A percentile compares a stretch with the other conserved stretches of the same genome.
phyloP scores from a whole-genome alignment of 352 stramenopile genomes.

The Pythium graminicola region DNA sequence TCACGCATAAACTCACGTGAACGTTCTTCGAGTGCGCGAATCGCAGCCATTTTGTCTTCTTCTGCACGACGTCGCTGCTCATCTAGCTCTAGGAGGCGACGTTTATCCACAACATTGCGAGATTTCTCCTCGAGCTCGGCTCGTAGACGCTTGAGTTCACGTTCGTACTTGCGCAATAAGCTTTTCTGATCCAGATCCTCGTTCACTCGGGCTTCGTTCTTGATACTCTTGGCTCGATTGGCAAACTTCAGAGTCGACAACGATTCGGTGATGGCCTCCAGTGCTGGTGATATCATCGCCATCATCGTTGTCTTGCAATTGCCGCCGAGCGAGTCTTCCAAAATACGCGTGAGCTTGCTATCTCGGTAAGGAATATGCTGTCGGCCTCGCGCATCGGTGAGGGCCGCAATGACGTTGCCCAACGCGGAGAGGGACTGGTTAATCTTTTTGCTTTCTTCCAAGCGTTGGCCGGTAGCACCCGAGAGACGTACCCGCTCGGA shows the following conservation, averaged over 20 bases:
- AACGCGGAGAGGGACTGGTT: conserved; percentile 89
- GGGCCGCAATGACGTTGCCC: conserved; percentile 87
- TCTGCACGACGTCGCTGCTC: conserved; percentile 87
- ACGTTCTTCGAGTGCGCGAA: conserved; percentile 86
- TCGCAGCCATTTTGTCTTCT: conserved; percentile 93
- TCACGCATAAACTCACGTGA: conserved; percentile 92
- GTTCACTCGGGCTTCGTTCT: conserved; percentile 87
- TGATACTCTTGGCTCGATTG: conserved; percentile 91
- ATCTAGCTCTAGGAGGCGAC: conserved; percentile 84
- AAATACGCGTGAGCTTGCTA: conserved; percentile 90
- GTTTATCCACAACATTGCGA: conserved; percentile 92
- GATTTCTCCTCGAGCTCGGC: conserved; percentile 90
- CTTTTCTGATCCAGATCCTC: conserved; percentile 93
- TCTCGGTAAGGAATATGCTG: conserved; percentile 93
- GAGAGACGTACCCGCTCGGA: conserved; percentile 87
- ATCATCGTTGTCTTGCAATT: conserved; percentile 97
- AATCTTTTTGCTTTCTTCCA: conserved; percentile 93
- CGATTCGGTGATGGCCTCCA: conserved; percentile 87
- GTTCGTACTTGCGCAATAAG: conserved; percentile 91
- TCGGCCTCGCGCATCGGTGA: conserved; percentile 79
- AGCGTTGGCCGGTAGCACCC: conserved; percentile 75
- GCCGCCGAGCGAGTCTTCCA: conserved; percentile 82
- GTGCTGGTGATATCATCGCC: conserved; percentile 91
- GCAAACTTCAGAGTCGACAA: conserved; percentile 93
- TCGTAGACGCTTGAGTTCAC: conserved; percentile 90